phyloP scores from a whole-genome alignment of 805 yeast genomes.

The Metschnikowia chrysomelidarum region DNA sequence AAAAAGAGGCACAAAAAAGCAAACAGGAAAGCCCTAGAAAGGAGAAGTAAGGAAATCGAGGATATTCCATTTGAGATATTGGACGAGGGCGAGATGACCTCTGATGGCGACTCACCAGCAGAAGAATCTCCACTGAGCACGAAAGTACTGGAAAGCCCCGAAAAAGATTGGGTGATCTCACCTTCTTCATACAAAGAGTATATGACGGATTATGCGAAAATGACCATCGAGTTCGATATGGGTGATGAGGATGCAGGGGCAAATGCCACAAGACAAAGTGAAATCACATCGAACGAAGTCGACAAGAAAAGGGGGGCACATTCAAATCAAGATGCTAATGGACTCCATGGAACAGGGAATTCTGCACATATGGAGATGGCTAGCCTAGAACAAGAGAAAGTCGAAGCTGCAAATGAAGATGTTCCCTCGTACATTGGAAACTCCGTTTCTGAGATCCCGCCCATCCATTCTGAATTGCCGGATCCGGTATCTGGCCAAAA shows the following conservation, averaged over 20 bases:
- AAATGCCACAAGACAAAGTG: background rate
- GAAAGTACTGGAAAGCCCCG: constrained; percentile 7
- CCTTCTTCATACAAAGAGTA: constrained; percentile 18
- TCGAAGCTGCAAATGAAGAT: background rate
- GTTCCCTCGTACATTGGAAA: constrained; percentile 5
- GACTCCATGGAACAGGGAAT: background rate
- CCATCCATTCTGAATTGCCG: constrained; percentile 1
- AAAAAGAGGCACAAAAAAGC: too few species aligned
- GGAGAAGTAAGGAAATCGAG: too few species aligned
- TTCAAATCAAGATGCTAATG: background rate
- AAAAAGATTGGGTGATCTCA: constrained; percentile 9
- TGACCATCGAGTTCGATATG: constrained; percentile 13
- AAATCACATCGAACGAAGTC: background rate
- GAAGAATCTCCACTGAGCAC: too few species aligned
- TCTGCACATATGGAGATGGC: background rate
- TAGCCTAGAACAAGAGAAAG: background rate
- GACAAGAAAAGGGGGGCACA: background rate
- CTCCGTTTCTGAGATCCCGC: constrained; percentile 6
- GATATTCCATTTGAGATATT: too few species aligned
- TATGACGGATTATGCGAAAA: constrained; percentile 12
- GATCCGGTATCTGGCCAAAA: too few species aligned
- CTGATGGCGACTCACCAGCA: too few species aligned
- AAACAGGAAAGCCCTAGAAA: too few species aligned
- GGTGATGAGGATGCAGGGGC: background rate
- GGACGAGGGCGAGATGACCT: too few species aligned